phyloP scores from a whole-genome alignment of 345 rosid genomes.

The Aquilaria malaccensis region DNA sequence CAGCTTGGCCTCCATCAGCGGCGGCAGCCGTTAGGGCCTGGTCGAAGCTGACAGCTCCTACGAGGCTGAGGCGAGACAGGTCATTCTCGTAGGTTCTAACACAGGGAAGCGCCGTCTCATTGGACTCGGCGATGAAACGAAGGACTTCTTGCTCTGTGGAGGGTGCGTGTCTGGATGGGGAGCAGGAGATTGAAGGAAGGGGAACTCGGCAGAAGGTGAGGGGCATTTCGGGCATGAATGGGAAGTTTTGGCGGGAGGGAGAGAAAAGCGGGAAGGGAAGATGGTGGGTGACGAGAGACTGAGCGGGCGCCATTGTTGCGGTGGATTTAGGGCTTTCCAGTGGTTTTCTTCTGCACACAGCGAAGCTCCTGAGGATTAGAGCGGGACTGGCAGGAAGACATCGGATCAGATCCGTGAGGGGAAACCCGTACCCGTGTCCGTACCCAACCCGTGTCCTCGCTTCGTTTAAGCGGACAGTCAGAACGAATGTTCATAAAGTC shows the following conservation, averaged over 20 bases:
- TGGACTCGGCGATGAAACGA: conserved; percentile 54
- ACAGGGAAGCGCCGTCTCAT: conserved; percentile 55
- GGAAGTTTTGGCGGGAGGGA: conserved; percentile 16
- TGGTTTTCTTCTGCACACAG: not conserved
- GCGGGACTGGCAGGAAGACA: too few species aligned
- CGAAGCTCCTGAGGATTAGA: too few species aligned
- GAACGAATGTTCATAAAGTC: too few species aligned
- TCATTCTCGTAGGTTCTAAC: conserved; percentile 77
- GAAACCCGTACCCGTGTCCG: too few species aligned
- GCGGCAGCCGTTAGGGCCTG: conserved; percentile 92
- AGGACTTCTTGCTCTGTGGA: conserved; percentile 50
- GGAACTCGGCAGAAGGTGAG: conserved; percentile 8
- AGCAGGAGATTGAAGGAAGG: conserved; percentile 20
- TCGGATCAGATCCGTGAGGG: too few species aligned
- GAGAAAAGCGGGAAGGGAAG: conserved; percentile 14
- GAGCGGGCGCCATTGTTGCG: conserved; percentile 22
- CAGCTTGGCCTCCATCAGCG: conserved; percentile 88
- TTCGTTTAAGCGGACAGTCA: too few species aligned
- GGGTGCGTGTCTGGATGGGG: conserved; percentile 25
- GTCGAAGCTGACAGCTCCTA: conserved; percentile 62
- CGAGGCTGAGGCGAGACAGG: conserved; percentile 59
- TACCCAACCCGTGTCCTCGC: too few species aligned
- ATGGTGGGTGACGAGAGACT: conserved; percentile 14
- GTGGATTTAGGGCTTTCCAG: not conserved
- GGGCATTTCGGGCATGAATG: conserved; percentile 10